Percentiles rank a stretch among this genome's conserved stretches.
phyloP scores from a whole-genome alignment of 768 basidiomycete genomes.

The Rubroboletus satanas region DNA sequence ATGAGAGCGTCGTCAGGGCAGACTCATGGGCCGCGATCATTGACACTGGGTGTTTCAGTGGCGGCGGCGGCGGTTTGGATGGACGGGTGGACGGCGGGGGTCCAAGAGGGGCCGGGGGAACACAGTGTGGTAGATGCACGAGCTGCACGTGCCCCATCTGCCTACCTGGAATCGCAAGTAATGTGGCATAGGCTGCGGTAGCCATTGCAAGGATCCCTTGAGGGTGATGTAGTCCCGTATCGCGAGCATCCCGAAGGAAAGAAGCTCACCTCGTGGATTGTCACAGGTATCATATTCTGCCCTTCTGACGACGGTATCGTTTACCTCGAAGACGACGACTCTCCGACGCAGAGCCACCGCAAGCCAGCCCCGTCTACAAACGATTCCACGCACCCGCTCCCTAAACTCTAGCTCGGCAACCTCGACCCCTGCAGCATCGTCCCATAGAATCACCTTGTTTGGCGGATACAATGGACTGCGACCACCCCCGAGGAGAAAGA shows the following conservation, averaged over 20 bases:
- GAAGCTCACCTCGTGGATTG: constrained; percentile 67
- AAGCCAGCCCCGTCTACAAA: constrained; percentile 80
- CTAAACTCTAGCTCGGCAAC: constrained; percentile 88
- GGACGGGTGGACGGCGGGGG: constrained; percentile 53
- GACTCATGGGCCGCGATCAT: constrained; percentile 84
- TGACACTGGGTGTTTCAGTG: constrained; percentile 63
- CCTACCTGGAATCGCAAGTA: constrained; percentile 81
- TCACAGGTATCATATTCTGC: constrained; percentile 86
- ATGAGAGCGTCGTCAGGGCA: constrained; percentile 71
- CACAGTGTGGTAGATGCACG: constrained; percentile 78
- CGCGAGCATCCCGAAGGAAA: constrained; percentile 1
- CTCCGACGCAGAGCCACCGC: constrained; percentile 76
- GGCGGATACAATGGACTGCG: constrained; percentile 85
- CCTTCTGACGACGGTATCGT: constrained; percentile 55
- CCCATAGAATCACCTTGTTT: constrained; percentile 90
- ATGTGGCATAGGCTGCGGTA: constrained; percentile 68
- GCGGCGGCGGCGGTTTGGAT: constrained; percentile 52
- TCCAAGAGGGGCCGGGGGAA: constrained; percentile 50
- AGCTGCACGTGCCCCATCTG: constrained; percentile 88
- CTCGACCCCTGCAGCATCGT: constrained; percentile 70
- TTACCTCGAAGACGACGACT: constrained; percentile 75
- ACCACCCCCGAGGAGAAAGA: constrained; percentile 86
- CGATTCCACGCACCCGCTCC: constrained; percentile 75
- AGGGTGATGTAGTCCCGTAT: neutral
- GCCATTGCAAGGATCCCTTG: constrained; percentile 80